phyloP scores from a whole-genome alignment of 352 stramenopile species.

The Aphanomyces stellatus region DNA sequence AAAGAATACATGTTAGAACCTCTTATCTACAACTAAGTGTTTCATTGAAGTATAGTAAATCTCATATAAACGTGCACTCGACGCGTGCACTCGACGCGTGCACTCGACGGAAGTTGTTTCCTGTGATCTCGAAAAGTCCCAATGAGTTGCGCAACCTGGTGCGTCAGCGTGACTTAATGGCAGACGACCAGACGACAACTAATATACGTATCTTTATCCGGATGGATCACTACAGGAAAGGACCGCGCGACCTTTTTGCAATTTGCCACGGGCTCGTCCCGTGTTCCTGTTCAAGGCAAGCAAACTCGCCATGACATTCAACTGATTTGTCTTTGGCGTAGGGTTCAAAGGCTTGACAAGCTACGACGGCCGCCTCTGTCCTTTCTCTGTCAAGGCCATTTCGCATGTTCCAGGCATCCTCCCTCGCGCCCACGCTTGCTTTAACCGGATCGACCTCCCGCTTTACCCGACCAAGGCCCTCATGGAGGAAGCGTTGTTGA shows the following conservation, averaged over 20 bases:
- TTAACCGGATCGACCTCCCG: conserved; percentile 76
- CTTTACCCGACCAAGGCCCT: conserved; percentile 79
- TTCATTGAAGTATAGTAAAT: no score
- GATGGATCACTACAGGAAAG: no score
- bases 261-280: conserved; percentile 95
- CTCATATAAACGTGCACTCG: no score
- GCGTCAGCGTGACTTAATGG: no score
- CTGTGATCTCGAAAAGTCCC: no score
- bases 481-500: conserved; percentile 90
- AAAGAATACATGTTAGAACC: no score
- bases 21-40: no score
- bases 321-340: neutral
- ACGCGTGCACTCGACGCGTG: no score
- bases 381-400: conserved; percentile 49
- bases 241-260: conserved; percentile 94
- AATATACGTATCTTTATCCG: no score
- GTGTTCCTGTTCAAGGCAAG: conserved; percentile 78
- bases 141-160: no score
- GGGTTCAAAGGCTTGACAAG: conserved; percentile 75
- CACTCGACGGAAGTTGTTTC: no score
- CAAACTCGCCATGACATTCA: neutral
- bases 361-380: conserved; percentile 72
- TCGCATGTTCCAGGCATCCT: conserved; percentile 18
- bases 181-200: no score
- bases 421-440: conserved; percentile 74